Percentiles rank a stretch among this genome's conserved stretches.
Conservation (phyloP, 2,329 filamentous ascomycete species). For the Aureobasidium namibiae region DNA sequence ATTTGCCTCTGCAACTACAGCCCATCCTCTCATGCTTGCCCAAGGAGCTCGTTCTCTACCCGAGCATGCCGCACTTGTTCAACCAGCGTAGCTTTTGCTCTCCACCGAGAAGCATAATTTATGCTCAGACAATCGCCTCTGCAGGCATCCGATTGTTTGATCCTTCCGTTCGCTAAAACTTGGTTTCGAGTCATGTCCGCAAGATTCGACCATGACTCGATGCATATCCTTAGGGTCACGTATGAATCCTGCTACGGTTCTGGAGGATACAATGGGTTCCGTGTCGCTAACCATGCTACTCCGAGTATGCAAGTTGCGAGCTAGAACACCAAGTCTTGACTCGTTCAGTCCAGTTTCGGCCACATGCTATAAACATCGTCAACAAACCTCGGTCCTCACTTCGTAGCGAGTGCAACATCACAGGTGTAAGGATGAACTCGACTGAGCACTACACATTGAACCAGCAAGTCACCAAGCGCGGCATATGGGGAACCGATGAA, state of each 20-base stretch:
- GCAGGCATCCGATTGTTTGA: not conserved
- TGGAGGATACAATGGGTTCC: not conserved
- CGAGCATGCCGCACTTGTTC: not conserved
- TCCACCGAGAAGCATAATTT: not conserved
- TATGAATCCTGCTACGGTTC: not conserved
- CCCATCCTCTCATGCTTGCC: not conserved
- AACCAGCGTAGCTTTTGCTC: not conserved
- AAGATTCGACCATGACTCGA: constrained; percentile 2
- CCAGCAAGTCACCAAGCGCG: not conserved
- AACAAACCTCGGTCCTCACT: not conserved
- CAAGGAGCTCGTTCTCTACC: not conserved
- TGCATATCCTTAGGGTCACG: not conserved
- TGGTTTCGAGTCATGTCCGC: not conserved
- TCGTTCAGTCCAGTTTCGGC: not conserved
- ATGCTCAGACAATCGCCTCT: not conserved
- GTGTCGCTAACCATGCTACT: not conserved
- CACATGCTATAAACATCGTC: not conserved
- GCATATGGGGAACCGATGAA: not conserved
- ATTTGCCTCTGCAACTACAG: not conserved
- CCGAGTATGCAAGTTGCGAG: not conserved
- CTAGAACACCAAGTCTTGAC: not conserved
- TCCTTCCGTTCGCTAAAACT: not conserved
- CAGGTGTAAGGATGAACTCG: not conserved
- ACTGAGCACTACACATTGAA: not conserved
- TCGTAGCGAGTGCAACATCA: not conserved